A percentile compares a stretch with the other conserved stretches of the same genome.
Conservation (phyloP, 139 green algal genomes). For the Nannochloris sp. region DNA sequence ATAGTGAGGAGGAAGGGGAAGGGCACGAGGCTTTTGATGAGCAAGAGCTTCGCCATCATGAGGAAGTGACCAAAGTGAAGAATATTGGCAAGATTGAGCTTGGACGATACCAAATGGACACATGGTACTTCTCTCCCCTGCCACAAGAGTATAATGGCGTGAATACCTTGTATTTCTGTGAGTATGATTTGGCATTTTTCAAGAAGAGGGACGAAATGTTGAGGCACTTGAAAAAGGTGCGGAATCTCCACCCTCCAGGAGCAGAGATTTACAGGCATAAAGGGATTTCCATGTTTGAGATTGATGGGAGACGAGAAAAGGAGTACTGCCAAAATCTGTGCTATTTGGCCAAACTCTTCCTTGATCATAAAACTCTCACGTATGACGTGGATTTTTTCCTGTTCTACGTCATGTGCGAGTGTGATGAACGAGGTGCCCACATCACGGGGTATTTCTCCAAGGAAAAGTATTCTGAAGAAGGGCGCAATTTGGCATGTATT, state of each 20-base stretch:
- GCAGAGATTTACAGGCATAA: conserved; percentile 96
- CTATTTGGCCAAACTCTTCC: conserved; percentile 97
- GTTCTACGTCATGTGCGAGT: conserved; percentile 98
- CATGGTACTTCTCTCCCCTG: conserved; percentile 98
- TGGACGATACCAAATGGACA: conserved; percentile 89
- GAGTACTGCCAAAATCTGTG: conserved; percentile 95
- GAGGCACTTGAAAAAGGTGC: conserved; percentile 83
- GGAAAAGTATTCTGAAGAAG: conserved; percentile 76
- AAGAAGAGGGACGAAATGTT: conserved; percentile 75
- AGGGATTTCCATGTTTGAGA: conserved; percentile 84
- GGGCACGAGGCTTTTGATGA: conserved; percentile 86
- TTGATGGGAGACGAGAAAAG: conserved; percentile 72
- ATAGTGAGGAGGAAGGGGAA: conserved; percentile 59
- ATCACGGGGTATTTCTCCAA: conserved; percentile 74
- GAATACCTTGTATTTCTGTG: conserved; percentile 96
- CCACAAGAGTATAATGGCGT: conserved; percentile 81
- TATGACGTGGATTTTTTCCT: conserved; percentile 99
- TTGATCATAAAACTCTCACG: conserved; percentile 99
- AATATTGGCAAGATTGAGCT: conserved; percentile 94
- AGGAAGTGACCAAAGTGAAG: conserved; percentile 99
- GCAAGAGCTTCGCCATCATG: conserved; percentile 79
- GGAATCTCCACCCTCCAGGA: conserved; percentile 85
- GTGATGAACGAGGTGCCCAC: conserved; percentile 90
- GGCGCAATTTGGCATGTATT: conserved; percentile 99
- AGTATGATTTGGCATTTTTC: conserved; percentile 81